Conservation (phyloP, 208 protist genomes). For the Wallacemonas collosoma region DNA sequence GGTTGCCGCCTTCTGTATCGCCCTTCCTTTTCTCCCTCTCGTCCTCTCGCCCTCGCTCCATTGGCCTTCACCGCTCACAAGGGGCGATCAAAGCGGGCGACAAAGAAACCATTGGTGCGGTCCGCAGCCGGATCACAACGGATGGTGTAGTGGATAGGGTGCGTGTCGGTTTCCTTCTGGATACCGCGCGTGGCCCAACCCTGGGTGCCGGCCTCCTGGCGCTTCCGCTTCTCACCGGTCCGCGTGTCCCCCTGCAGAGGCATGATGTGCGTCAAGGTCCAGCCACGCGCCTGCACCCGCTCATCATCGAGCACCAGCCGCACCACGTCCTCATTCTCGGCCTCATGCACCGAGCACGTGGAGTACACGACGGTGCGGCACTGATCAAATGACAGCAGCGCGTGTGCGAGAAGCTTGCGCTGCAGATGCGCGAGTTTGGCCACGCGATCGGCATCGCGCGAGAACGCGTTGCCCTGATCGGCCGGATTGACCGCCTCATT, state of each 20-base stretch:
- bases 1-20: too few species aligned
- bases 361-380: slow-evolving; percentile 92
- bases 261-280: slow-evolving; percentile 87
- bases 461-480: slow-evolving; percentile 46
- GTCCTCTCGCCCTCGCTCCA: not conserved
- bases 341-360: slow-evolving; percentile 90
- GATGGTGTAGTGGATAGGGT: slow-evolving; percentile 80
- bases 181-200: slow-evolving; percentile 14
- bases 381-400: slow-evolving; percentile 86
- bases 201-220: not conserved
- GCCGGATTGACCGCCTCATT: slow-evolving; percentile 40
- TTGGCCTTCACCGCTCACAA: slow-evolving; percentile 1
- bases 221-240: slow-evolving; percentile 9
- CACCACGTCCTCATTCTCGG: slow-evolving; percentile 91
- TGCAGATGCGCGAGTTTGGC: slow-evolving; percentile 81
- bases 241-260: slow-evolving; percentile 18
- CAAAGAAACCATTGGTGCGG: slow-evolving; percentile 87
- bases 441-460: slow-evolving; percentile 68
- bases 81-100: slow-evolving; percentile 81
- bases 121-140: slow-evolving; percentile 77
- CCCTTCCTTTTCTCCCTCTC: not conserved
- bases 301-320: slow-evolving; percentile 74
- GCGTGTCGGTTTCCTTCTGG: slow-evolving; percentile 20
- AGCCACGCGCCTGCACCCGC: slow-evolving; percentile 74
- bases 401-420: slow-evolving; percentile 85